Percentiles rank a stretch among this genome's conserved stretches.
Evolutionary conservation across 1,284 basidiomycete genomes (phyloP).

Genomic region (Marasmius oreades): DNA sequence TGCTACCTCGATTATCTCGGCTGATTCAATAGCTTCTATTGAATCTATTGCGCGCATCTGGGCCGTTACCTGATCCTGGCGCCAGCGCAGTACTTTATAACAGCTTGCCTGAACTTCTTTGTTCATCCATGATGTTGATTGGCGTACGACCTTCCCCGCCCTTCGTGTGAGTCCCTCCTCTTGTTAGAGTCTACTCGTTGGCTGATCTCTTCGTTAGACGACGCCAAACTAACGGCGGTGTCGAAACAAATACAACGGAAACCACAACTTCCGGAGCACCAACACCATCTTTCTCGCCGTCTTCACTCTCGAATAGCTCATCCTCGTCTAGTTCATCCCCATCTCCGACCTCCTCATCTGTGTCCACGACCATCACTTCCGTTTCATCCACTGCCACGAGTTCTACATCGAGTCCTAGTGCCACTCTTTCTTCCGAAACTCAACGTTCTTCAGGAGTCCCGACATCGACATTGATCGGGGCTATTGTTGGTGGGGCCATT

Average conservation of each 20-base stretch:
- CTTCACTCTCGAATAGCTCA: neutral
- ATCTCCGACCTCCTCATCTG: neutral
- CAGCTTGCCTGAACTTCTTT: too few species aligned
- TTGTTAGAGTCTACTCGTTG: neutral
- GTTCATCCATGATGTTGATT: too few species aligned
- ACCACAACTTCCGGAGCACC: neutral
- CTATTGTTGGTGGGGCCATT: slow-evolving; percentile 12
- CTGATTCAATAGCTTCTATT: too few species aligned
- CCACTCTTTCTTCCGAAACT: slow-evolving; percentile 6
- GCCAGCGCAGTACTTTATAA: too few species aligned
- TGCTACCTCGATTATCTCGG: too few species aligned
- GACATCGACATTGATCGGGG: slow-evolving; percentile 2
- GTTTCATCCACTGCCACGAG: too few species aligned
- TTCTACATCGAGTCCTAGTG: slow-evolving; percentile 4
- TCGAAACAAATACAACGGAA: neutral
- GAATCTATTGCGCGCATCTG: too few species aligned
- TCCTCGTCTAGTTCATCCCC: neutral
- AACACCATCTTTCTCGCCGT: neutral
- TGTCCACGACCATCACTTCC: neutral
- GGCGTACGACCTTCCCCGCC: too few species aligned
- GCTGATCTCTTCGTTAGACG: neutral
- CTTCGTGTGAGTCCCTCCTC: neutral
- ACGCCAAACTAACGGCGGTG: neutral
- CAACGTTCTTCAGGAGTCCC: slow-evolving; percentile 1
- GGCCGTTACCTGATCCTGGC: too few species aligned